A percentile compares a stretch with the other conserved stretches of the same genome.
Evolutionary conservation across 306 rosid genomes (phyloP).

Genomic region (Cyamopsis tetragonoloba): DNA sequence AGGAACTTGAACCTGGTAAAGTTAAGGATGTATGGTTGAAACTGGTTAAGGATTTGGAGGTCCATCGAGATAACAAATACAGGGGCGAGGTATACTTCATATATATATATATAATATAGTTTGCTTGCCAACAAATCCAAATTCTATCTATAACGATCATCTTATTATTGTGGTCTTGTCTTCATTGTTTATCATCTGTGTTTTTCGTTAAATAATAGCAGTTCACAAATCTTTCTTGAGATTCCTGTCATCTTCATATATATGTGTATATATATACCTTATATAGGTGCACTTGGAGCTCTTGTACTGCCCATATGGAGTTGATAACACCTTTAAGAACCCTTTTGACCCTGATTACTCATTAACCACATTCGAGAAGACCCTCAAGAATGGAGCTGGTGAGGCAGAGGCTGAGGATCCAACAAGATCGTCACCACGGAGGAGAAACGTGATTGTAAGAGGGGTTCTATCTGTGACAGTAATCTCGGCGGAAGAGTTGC

Average conservation of each 20-base stretch:
- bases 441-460: constrained; percentile 71
- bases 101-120: no score
- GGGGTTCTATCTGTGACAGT: constrained; percentile 87
- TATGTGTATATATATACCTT: background rate
- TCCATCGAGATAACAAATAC: constrained; percentile 72
- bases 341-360: constrained; percentile 60
- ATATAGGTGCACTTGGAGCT: constrained; percentile 90
- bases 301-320: constrained; percentile 73
- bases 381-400: constrained; percentile 42
- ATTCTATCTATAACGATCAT: background rate
- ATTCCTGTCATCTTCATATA: background rate
- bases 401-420: constrained; percentile 30
- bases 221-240: background rate
- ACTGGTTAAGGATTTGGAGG: constrained; percentile 73
- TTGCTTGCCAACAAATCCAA: no score
- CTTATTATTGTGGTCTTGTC: background rate
- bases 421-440: constrained; percentile 29
- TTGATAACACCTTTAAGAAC: constrained; percentile 39
- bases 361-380: constrained; percentile 69
- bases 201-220: background rate
- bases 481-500: constrained; percentile 87
- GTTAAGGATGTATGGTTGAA: constrained; percentile 82
- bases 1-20: constrained; percentile 79
- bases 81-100: constrained; percentile 99
- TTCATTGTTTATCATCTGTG: background rate